A percentile compares a stretch with the other conserved stretches of the same genome.
phyloP scores from a whole-genome alignment of 371 early-diverging fungal genomes.

The Mortierella sp. region DNA sequence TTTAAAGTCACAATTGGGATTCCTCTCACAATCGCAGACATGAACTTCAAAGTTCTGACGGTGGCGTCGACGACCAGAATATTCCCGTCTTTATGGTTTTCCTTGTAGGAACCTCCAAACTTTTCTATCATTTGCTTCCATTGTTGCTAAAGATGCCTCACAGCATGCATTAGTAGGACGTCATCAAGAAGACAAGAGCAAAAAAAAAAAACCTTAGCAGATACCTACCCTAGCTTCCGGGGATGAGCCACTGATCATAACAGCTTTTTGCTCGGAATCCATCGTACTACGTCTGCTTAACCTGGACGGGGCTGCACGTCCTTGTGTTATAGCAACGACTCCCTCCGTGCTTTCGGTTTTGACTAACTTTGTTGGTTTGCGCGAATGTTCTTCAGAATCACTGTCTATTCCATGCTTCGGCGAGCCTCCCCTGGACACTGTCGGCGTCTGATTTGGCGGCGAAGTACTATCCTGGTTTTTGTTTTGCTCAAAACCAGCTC shows the following conservation, averaged over 20 bases:
- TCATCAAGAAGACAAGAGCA: not conserved
- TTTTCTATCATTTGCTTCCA: not conserved
- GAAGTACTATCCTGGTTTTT: no score
- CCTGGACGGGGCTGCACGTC: constrained; percentile 9
- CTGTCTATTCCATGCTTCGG: constrained; percentile 25
- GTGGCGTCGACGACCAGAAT: constrained; percentile 16
- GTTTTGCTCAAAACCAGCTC: not conserved
- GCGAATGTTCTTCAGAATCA: constrained; percentile 9
- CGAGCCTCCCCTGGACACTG: constrained; percentile 17
- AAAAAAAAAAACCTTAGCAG: not conserved
- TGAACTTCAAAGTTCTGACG: constrained; percentile 14
- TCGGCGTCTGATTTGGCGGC: constrained; percentile 8
- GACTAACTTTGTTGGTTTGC: constrained; percentile 21
- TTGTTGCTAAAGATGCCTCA: not conserved
- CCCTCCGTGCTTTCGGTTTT: constrained; percentile 12
- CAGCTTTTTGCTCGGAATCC: not conserved
- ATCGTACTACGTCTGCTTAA: not conserved
- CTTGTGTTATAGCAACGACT: not conserved
- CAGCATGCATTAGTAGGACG: not conserved
- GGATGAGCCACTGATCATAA: constrained; percentile 1
- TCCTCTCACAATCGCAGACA: constrained; percentile 27
- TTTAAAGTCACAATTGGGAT: constrained; percentile 19
- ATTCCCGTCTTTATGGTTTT: not conserved
- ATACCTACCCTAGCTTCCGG: not conserved
- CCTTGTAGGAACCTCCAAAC: not conserved